Percentiles rank a stretch among this genome's conserved stretches.
Evolutionary conservation across 1,284 basidiomycete species (phyloP).

Genomic region (Moniliella sp.): DNA sequence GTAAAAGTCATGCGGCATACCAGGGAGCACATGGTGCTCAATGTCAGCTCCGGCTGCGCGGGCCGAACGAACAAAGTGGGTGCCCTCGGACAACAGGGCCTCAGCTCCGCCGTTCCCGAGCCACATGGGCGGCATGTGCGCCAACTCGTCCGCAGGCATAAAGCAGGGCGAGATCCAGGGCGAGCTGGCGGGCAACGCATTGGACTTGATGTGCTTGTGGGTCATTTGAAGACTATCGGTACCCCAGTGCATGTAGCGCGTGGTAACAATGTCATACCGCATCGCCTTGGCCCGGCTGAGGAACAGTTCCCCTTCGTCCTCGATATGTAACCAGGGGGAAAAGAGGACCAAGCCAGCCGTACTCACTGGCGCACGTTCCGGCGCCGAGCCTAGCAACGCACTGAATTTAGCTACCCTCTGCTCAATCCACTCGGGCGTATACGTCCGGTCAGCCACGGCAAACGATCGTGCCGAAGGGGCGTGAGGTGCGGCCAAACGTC

Average conservation of each 20-base stretch:
- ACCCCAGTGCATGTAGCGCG: conserved; percentile 18
- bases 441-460: too few species aligned
- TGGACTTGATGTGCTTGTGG: conserved; percentile 2
- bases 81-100: conserved; percentile 10
- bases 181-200: conserved; percentile 6
- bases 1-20: background rate
- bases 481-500: too few species aligned
- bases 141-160: conserved; percentile 10
- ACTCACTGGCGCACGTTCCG: conserved; percentile 1
- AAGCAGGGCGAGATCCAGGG: conserved; percentile 11
- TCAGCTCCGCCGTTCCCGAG: conserved; percentile 9
- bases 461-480: too few species aligned
- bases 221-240: conserved; percentile 6
- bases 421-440: too few species aligned
- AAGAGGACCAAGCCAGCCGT: conserved; percentile 15
- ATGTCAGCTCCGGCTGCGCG: conserved; percentile 1
- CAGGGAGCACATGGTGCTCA: conserved; percentile 1
- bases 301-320: conserved; percentile 7
- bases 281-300: conserved; percentile 10
- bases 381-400: too few species aligned
- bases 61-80: conserved; percentile 6
- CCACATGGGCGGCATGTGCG: conserved; percentile 4
- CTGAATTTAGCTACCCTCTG: conserved; percentile 1
- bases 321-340: conserved; percentile 13
- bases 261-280: conserved; percentile 14